A percentile compares a stretch with the other conserved stretches of the same genome.
These are phyloP conservation scores for Neurospora sublineolata DNA, from an alignment of 495 filamentous ascomycete species.

Conservation along the genomic window DNA sequence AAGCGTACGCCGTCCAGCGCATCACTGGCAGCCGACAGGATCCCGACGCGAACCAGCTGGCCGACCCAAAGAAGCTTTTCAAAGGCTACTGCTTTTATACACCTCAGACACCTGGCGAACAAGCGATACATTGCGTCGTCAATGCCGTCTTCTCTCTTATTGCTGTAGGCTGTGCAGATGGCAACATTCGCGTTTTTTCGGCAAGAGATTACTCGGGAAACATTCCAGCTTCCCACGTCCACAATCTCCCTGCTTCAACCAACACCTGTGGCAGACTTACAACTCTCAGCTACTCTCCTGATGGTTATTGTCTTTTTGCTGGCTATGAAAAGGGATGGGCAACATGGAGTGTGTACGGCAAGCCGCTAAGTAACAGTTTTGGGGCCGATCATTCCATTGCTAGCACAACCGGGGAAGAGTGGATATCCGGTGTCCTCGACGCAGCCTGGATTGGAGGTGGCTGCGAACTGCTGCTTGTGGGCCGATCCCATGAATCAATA, in stretches of 20 bases:
- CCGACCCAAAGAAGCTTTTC: slow-evolving; percentile 57
- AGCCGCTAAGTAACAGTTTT: slow-evolving; percentile 74
- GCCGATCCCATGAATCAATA: slow-evolving; percentile 57
- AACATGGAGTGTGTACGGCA: slow-evolving; percentile 95
- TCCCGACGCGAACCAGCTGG: slow-evolving; percentile 15
- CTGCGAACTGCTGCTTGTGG: slow-evolving; percentile 68
- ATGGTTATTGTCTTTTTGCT: slow-evolving; percentile 92
- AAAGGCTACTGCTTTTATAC: slow-evolving; percentile 83
- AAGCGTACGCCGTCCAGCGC: slow-evolving; percentile 86
- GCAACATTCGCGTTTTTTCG: slow-evolving; percentile 73
- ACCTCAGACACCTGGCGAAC: slow-evolving; percentile 45
- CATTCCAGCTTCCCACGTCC: slow-evolving; percentile 77
- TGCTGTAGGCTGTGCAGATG: slow-evolving; percentile 73
- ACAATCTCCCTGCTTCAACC: slow-evolving; percentile 52
- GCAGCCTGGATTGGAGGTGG: slow-evolving; percentile 81
- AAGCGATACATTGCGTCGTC: slow-evolving; percentile 65
- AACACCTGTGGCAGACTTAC: slow-evolving; percentile 56
- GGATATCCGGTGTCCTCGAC: slow-evolving; percentile 63
- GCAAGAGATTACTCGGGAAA: slow-evolving; percentile 89
- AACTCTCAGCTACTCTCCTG: slow-evolving; percentile 78
- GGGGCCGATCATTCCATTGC: slow-evolving; percentile 52
- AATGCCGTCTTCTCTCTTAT: slow-evolving; percentile 92
- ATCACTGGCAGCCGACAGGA: slow-evolving; percentile 11
- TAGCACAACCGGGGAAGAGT: slow-evolving; percentile 57
- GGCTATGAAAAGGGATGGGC: slow-evolving; percentile 92